Base-by-base conservation (phyloP, 2,329 filamentous ascomycete species). In the Xylaria arbuscula region DNA sequence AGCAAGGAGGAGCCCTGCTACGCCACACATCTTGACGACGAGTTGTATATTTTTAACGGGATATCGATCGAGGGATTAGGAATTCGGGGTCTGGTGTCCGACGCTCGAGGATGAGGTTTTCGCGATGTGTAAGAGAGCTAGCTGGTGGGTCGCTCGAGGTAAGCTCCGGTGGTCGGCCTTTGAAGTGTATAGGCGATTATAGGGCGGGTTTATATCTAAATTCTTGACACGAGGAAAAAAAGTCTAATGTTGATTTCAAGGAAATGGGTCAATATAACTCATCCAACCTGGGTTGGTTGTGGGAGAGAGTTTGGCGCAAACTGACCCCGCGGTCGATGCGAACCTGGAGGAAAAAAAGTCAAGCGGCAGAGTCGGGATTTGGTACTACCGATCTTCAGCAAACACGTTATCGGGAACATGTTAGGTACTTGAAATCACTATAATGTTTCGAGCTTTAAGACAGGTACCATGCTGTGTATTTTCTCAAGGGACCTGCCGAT, bases 1-100 rank as follows among this genome's bases (percentile, higher is more conserved):
- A 19, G 70, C 70, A 17, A 72, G 48, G 11, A 72, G 69, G 48
- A 72, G 66, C 19, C 63, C 70, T 58, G 69, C 60, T 6, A 72
- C 69, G 22, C 70, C 70, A 68, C 70, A 72, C 70, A 72, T 67
- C 6, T 38, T 63, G 59, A 58, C 17, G 63, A 9, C 11, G 45
- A 32, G n/a, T 36, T 45, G 17, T 45, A 10, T 54, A 50, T 36
- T 45, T 40, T 40, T 32, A 19, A 57, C 42, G n/a, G 28, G n/a
- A n/a, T 47, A 28, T 36, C 9, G 40, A 45, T 56, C 24, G 57
- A 45, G 62, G 53, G 50, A 38, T 24, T 45, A 7, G 11, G 15
- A 5, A 4, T 34, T 42, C 28, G 34, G n/a, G 53, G 7, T 13
- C 38, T 34, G 50, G 9, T 38, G 22, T 28, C 34, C 19, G 47